Evolutionary conservation across 2,329 filamentous ascomycete species (phyloP).

Genomic region (Talaromyces albobiverticillius): DNA sequence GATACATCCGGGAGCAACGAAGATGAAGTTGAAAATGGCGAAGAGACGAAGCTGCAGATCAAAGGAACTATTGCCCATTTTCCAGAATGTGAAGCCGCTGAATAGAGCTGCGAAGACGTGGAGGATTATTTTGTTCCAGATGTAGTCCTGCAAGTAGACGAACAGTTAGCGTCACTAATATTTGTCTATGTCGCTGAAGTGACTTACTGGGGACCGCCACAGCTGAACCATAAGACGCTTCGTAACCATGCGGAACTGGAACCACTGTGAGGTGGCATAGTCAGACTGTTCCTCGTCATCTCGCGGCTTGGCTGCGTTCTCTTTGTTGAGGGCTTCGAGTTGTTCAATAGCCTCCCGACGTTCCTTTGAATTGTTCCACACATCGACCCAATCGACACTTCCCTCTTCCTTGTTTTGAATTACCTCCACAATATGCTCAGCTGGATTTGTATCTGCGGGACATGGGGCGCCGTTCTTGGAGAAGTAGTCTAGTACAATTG

Average conservation of each 20-base stretch:
- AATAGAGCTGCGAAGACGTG: constrained; percentile 57
- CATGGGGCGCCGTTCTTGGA: constrained; percentile 54
- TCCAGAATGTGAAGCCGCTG: constrained; percentile 63
- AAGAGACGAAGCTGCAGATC: constrained; percentile 58
- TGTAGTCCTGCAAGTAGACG: constrained; percentile 31
- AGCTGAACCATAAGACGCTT: constrained; percentile 31
- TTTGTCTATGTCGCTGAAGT: no score
- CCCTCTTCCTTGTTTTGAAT: constrained; percentile 27
- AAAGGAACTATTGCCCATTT: constrained; percentile 50
- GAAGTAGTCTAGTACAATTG: constrained; percentile 48
- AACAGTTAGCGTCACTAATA: neutral
- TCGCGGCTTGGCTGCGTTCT: constrained; percentile 18
- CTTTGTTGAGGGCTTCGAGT: constrained; percentile 26
- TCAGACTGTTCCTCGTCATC: constrained; percentile 32
- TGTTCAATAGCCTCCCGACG: constrained; percentile 23
- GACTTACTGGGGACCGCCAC: constrained; percentile 32
- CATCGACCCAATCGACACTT: constrained; percentile 30
- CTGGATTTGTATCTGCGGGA: constrained; percentile 52
- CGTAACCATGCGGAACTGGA: constrained; percentile 37
- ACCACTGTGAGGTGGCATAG: constrained; percentile 39
- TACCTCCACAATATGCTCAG: constrained; percentile 45
- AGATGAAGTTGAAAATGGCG: constrained; percentile 63
- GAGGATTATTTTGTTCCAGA: constrained; percentile 49
- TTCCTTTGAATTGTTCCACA: constrained; percentile 31
- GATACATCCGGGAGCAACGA: constrained; percentile 58